Evolutionary conservation across 2,329 filamentous ascomycete species (phyloP).

Genomic region (Didymella glomerata): DNA sequence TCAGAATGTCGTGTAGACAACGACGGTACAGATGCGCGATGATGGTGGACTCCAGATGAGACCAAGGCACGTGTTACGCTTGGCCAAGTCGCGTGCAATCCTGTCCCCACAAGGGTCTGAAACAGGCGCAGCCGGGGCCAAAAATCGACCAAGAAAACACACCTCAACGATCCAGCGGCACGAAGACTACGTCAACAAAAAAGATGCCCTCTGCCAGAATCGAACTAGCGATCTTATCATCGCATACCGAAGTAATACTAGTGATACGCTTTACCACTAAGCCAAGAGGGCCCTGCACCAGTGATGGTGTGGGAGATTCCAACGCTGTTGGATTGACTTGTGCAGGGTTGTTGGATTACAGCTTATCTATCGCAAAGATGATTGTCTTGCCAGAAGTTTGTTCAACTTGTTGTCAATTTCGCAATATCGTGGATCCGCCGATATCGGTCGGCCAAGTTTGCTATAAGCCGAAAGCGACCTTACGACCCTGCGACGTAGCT

Average conservation of each 20-base stretch:
- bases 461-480: background rate
- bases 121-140: background rate
- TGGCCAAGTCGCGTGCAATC: background rate
- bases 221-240: slow-evolving; percentile 52
- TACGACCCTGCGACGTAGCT: background rate
- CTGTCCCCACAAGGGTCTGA: background rate
- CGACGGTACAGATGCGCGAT: background rate
- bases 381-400: too few species aligned
- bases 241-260: slow-evolving; percentile 38
- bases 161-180: background rate
- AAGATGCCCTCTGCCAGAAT: slow-evolving; percentile 48
- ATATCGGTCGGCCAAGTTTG: background rate
- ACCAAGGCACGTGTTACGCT: background rate
- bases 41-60: background rate
- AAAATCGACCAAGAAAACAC: background rate
- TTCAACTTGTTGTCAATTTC: too few species aligned
- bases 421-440: background rate
- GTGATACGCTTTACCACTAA: slow-evolving; percentile 52
- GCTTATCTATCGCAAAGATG: background rate
- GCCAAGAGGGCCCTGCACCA: slow-evolving; percentile 39
- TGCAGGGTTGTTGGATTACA: accelerated
- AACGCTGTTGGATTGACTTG: slow-evolving; percentile 23
- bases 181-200: slow-evolving; percentile 14
- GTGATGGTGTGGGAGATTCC: background rate
- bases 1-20: too few species aligned